Base-by-base conservation (phyloP, 192 early-diverging fungal species). In the Gamsiella multidivaricata region DNA sequence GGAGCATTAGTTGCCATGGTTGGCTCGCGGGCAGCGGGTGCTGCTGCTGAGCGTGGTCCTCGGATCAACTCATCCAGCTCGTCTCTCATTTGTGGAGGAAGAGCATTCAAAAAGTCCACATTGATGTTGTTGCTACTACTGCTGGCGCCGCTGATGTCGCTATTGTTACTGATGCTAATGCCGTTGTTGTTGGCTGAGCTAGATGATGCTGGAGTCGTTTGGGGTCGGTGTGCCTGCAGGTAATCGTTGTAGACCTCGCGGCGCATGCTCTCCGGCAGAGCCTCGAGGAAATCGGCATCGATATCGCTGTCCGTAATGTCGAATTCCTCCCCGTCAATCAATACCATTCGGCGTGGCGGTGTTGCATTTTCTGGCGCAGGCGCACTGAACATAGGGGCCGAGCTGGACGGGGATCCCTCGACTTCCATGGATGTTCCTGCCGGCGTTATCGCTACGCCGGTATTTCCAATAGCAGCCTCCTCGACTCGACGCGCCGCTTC, bases 241-340 rank as follows among this genome's bases (percentile, higher is more conserved):
- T 97, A 95, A 53, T 94, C 88, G 69, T 91, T 91, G 34, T 97
- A 84, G 3, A 98, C 95, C 83, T 99, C 97, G 66, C 89, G 88
- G 39, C 95, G 92, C 70, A 99, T 80, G 57, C 97, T 94, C 36
- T 97, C 96, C 0, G 97, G 97, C 32, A 99, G 83, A 2, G 97
- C 97, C 65, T 93, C 90, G 52, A 99, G 82, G 70, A 99, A 99
- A 65, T 91, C 91, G 2, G 88, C 86, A 66, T 99, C 97, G 42
- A 99, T 99, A 15, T 95, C 97, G 22, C 92, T 93, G 20, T 94
- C 94, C 3, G 95, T 93, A 43, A 99, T 94, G 64, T 99, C 96
- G 0, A 97, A 83, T 54, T 84, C 64, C 34, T 88, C 83, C 15
- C 96, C 97, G 75, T 92, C 86, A 33, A 99, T 86, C 36, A 80